Evolutionary conservation across 1,139 yeast genomes (phyloP), one percentile per base, ranked within the genome.

Genomic region (Kodamaea suecica): DNA sequence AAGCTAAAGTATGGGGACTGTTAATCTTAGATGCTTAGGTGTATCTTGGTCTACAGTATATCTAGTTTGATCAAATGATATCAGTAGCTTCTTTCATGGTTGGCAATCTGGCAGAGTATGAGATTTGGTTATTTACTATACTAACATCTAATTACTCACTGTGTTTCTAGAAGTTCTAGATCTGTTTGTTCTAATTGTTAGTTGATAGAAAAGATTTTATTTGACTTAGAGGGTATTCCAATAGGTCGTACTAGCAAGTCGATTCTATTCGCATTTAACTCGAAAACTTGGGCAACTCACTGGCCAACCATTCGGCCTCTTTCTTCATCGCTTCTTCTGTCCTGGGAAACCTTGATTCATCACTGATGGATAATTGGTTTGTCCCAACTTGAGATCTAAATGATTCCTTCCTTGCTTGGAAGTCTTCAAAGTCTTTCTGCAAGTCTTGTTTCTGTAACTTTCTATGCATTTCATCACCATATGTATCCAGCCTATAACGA

Each of bases 381-480:
- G 55, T 55, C 6, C 14, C 35, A 20, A 38, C 31, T 4, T 29
- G 23, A 3, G 39, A 29, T 25, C 47, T 39, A 36, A 57, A 62
- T 4, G 33, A 37, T 4, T 34, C 33, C 40, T 59, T 61, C 15
- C 74, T 41, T 2, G 32, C 33, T 31, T 52, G 57, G 39, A 67
- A 70, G 3, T 65, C 66, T 43, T 43, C 56, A 41, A 55, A 57
- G 27, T 48, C 43, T 24, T 40, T 55, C 43, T 48, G 53, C 23
- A 73, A 61, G 27, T 70, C 74, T 9, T 48, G 29, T 2, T 61
- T 53, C 44, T 85, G 90, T 34, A 92, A 55, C 47, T 66, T 61
- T 7, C 60, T 62, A 55, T 90, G 86, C 24, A 92, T 73, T 29
- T 73, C 77, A 52, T 87, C 95, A 1, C 86, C 88, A 42, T 76